Conservation (phyloP, 345 rosid species). For the Mangifera indica region DNA sequence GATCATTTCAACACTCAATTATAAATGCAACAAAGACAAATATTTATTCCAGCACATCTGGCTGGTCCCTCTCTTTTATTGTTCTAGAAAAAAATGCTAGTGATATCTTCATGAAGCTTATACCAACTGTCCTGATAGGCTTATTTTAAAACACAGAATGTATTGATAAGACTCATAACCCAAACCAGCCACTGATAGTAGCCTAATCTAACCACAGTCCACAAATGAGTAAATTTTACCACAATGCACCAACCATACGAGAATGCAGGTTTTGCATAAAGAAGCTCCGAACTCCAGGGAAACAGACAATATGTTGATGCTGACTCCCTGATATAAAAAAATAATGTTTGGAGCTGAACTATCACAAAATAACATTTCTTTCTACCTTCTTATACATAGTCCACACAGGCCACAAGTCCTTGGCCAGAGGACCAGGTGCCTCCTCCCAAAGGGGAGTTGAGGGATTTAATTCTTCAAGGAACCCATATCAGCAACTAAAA, state of each 20-base stretch:
- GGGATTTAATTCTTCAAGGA: constrained; percentile 1
- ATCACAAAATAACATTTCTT: constrained; percentile 1
- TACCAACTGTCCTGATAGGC: neutral
- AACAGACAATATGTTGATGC: neutral
- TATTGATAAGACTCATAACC: neutral
- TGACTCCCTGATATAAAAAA: neutral
- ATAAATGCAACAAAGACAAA: neutral
- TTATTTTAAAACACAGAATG: constrained; percentile 5
- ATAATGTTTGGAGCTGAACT: constrained; percentile 3
- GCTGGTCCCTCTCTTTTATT: neutral
- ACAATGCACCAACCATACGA: neutral
- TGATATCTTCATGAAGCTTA: neutral
- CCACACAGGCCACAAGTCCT: neutral
- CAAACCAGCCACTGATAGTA: neutral
- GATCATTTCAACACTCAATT: constrained; percentile 18
- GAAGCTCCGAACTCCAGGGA: neutral
- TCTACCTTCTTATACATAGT: constrained; percentile 8
- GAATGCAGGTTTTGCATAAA: neutral
- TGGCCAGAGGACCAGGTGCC: constrained; percentile 10
- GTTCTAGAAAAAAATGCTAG: neutral
- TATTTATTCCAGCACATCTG: neutral
- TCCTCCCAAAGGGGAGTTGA: constrained; percentile 2
- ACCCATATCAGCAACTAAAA: constrained; percentile 1
- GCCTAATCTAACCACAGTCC: neutral
- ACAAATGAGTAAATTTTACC: neutral